These are phyloP conservation scores for Pontederia crassipes DNA, from an alignment of 176 grass and related monocot genomes.

Conservation along the genomic window DNA sequence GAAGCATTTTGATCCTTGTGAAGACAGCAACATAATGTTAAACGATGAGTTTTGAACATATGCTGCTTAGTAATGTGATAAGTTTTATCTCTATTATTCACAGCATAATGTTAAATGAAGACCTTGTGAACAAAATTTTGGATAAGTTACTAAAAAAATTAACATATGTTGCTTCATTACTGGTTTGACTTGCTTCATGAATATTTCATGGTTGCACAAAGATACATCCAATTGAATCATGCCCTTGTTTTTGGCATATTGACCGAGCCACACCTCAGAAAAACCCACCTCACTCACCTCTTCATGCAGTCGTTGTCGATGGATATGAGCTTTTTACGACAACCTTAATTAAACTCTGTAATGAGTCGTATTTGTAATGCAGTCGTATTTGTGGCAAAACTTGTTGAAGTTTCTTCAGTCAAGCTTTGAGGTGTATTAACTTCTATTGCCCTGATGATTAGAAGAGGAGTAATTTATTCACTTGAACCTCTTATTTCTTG, in stretches of 20 bases:
- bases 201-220: no score
- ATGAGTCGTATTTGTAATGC: slow-evolving; percentile 20
- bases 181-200: no score
- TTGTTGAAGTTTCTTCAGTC: slow-evolving; percentile 38
- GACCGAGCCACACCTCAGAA: slow-evolving; percentile 5
- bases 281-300: slow-evolving; percentile 24
- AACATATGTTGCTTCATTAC: no score
- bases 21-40: no score
- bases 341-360: slow-evolving; percentile 33
- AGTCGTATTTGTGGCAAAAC: slow-evolving; percentile 34
- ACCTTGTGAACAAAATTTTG: no score
- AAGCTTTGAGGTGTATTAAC: slow-evolving; percentile 31
- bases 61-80: no score
- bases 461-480: slow-evolving; percentile 45
- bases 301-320: slow-evolving; percentile 42
- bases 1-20: no score
- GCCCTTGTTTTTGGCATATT: slow-evolving; percentile 54
- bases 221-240: slow-evolving; percentile 36
- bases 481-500: slow-evolving; percentile 45
- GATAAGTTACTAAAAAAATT: no score
- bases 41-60: no score
- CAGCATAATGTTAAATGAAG: no score
- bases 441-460: slow-evolving; percentile 36
- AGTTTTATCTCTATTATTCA: no score
- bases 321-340: slow-evolving; percentile 47